A percentile compares a stretch with the other conserved stretches of the same genome.
These are phyloP conservation scores for Trypanosoma platydactyli DNA, from an alignment of 208 protist genomes.

Conservation along the genomic window DNA sequence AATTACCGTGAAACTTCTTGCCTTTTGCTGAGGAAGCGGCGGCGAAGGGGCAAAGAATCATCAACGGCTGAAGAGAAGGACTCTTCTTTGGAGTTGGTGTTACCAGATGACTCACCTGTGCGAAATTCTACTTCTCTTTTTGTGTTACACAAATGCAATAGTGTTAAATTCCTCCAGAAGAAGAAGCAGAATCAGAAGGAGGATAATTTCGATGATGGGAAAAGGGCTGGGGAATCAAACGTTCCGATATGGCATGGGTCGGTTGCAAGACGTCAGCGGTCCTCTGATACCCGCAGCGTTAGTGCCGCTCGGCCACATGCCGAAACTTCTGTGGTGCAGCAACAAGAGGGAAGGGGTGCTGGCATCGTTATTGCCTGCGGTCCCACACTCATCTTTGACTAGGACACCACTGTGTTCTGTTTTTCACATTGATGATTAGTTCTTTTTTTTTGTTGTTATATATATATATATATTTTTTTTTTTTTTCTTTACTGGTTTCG, in stretches of 20 bases:
- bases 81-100: background rate
- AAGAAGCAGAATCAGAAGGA: no score
- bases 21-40: no score
- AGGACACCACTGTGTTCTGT: conserved; percentile 11
- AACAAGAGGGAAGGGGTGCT: conserved; percentile 37
- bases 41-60: no score
- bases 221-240: no score
- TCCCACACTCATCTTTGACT: conserved; percentile 62
- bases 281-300: conserved; percentile 10
- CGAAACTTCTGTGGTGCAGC: conserved; percentile 10
- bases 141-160: no score
- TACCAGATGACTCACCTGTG: no score
- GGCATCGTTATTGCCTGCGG: conserved; percentile 65
- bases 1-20: no score
- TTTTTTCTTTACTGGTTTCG: conserved; percentile 20
- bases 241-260: background rate
- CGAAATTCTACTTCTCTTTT: no score
- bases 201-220: no score
- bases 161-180: no score
- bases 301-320: conserved; percentile 13
- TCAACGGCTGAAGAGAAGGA: no score
- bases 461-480: conserved; percentile 20
- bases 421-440: conserved; percentile 22
- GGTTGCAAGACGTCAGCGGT: background rate
- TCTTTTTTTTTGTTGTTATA: conserved; percentile 11